Base-by-base conservation (phyloP, 2,329 filamentous ascomycete species). In the Whalleya microplaca region DNA sequence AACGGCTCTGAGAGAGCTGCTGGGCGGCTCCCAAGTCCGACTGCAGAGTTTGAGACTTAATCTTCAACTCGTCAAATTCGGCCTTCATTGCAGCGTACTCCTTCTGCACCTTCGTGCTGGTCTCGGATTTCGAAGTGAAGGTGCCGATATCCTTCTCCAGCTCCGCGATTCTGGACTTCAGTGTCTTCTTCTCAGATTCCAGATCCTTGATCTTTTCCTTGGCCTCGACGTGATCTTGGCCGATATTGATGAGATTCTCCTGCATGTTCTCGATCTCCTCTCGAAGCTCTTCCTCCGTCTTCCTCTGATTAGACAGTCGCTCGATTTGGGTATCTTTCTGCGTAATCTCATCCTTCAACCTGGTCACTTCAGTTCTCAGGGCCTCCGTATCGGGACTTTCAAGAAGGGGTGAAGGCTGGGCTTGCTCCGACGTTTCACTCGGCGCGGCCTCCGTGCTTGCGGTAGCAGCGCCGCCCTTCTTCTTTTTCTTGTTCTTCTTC, bases 231-330 rank as follows among this genome's bases (percentile, higher is more conserved):
- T 94, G 89, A 58, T 96, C 91, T 64, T 92, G 85, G 9, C 92
- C 92, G 59, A 96, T 86, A 47, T 85, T 81, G 43, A 94, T 76
- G 7, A 98, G 77, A 62, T 93, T 90, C 53, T 96, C 91, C 48
- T 89, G 85, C 58, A 98, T 77, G 2, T 84, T 87, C 66, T 96
- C 92, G 56, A 97, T 90, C 74, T 98, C 93, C 66, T 96, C 93
- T 21, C 85, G 82, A 43, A 96, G 78, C 19, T 88, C 88, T 51
- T 94, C 91, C 54, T 95, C 90, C 16, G 87, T 90, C 68, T 86
- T 86, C 45, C 91, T 79, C 71, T 89, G 88, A 53, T 84, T 83
- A 21, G 84, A 84, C 4, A 97, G 78, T 14, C 81, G 82, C 51
- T 91, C 85, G 50, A 97, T 92, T 41, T 87, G 86, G 1, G 80